Percentiles rank a stretch among this genome's conserved stretches.
These are phyloP conservation scores for Podospora bellae-mahoneyi DNA, from an alignment of 495 filamentous ascomycete species.

Conservation along the genomic window DNA sequence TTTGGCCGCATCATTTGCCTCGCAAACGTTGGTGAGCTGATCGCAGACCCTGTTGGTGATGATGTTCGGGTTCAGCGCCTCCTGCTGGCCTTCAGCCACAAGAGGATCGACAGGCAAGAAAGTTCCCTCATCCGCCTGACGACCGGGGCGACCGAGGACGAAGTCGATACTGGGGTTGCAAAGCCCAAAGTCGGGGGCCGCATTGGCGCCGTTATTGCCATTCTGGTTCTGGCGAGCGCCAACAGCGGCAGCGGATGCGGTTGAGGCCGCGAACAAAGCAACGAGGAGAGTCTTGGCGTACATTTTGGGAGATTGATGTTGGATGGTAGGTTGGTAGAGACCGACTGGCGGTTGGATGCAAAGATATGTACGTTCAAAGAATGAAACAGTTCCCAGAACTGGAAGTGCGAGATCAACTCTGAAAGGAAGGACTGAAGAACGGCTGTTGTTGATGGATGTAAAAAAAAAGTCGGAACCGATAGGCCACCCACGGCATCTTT, in stretches of 20 bases:
- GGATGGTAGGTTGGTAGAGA: conserved; percentile 21
- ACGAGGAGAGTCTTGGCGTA: conserved; percentile 31
- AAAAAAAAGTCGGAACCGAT: neutral
- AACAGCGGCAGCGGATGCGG: conserved; percentile 30
- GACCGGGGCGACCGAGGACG: conserved; percentile 47
- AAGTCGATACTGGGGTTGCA: conserved; percentile 58
- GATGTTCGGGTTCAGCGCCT: conserved; percentile 57
- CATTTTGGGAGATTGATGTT: conserved; percentile 22
- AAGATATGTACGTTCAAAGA: conserved; percentile 21
- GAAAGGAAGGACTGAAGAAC: conserved; percentile 22
- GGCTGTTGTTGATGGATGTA: neutral
- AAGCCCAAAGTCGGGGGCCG: conserved; percentile 49
- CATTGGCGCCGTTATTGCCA: conserved; percentile 32
- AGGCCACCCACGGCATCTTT: neutral
- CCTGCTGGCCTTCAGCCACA: conserved; percentile 51
- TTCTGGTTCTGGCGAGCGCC: conserved; percentile 36
- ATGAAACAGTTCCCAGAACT: conserved; percentile 34
- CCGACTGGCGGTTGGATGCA: conserved; percentile 30
- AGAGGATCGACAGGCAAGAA: conserved; percentile 55
- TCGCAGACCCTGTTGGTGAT: conserved; percentile 60
- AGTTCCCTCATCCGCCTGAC: conserved; percentile 50
- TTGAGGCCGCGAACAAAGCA: conserved; percentile 30
- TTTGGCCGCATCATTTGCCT: conserved; percentile 50
- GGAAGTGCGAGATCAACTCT: conserved; percentile 28
- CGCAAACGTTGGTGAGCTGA: conserved; percentile 54